Percentiles rank a stretch among this genome's conserved stretches.
These are phyloP conservation scores for Tuctoria greenei DNA, from an alignment of 176 grass and related monocot species.

Conservation along the genomic window DNA sequence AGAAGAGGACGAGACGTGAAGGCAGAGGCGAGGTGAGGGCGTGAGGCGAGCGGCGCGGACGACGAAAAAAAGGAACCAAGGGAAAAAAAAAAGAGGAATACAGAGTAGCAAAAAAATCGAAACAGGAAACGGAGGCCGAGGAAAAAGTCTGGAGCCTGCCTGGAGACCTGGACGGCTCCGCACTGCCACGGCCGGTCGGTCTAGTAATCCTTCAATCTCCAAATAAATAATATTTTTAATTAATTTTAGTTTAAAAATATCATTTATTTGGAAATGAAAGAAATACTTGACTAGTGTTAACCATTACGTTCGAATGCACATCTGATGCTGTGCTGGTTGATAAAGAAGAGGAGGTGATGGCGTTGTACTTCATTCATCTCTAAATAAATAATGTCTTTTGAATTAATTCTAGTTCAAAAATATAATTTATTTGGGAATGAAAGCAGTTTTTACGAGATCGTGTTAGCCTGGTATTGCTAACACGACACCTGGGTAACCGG, in stretches of 20 bases:
- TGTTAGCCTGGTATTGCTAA: too few relatives aligned
- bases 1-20: neutral
- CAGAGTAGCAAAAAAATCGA: neutral
- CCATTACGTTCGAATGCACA: neutral
- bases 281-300: too few relatives aligned
- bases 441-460: neutral
- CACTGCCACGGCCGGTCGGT: neutral
- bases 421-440: too few relatives aligned
- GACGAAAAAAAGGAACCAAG: neutral
- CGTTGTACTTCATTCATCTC: neutral
- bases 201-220: too few relatives aligned
- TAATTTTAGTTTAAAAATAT: too few relatives aligned
- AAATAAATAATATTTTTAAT: too few relatives aligned
- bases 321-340: neutral
- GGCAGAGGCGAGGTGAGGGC: conserved; percentile 11
- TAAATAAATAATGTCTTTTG: too few relatives aligned
- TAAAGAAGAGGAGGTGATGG: neutral
- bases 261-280: too few relatives aligned
- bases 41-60: neutral
- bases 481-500: too few relatives aligned
- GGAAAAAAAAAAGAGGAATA: too few relatives aligned
- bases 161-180: neutral
- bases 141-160: neutral
- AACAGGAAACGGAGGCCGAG: neutral
- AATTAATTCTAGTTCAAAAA: too few relatives aligned